Conservation (phyloP, 345 rosid species). For the Excoecaria agallocha region DNA sequence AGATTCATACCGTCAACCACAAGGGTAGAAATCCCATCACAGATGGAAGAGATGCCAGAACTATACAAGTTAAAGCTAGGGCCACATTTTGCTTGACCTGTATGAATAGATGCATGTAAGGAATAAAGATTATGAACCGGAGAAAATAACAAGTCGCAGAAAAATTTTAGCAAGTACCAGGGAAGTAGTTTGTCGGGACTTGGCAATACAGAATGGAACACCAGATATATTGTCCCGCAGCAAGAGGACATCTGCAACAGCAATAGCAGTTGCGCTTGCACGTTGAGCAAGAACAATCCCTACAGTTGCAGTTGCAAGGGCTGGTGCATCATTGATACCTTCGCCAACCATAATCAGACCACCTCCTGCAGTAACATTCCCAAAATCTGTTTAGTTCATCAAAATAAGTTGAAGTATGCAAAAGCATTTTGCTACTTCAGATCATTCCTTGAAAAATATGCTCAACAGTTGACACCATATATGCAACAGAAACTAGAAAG, state of each 20-base stretch:
- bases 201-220: constrained; percentile 85
- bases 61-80: constrained; percentile 68
- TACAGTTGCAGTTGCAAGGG: constrained; percentile 92
- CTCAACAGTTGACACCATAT: too few species aligned
- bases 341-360: constrained; percentile 96
- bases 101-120: constrained; percentile 16
- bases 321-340: constrained; percentile 98
- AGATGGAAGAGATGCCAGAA: constrained; percentile 78
- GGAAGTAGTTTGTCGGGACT: constrained; percentile 81
- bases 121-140: constrained; percentile 5
- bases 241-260: constrained; percentile 86
- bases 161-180: constrained; percentile 41
- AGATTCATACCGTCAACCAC: constrained; percentile 79
- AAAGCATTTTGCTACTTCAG: constrained; percentile 6
- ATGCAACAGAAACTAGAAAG: too few species aligned
- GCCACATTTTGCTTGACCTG: constrained; percentile 96
- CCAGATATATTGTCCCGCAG: constrained; percentile 72
- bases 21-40: constrained; percentile 86
- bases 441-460: neutral
- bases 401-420: neutral
- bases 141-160: neutral
- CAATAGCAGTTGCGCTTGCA: constrained; percentile 95
- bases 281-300: constrained; percentile 97
- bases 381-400: constrained; percentile 15
- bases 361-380: constrained; percentile 57